Percentiles rank a stretch among this genome's conserved stretches.
Conservation (phyloP, 768 basidiomycete genomes). For the Lentinula raphanica region DNA sequence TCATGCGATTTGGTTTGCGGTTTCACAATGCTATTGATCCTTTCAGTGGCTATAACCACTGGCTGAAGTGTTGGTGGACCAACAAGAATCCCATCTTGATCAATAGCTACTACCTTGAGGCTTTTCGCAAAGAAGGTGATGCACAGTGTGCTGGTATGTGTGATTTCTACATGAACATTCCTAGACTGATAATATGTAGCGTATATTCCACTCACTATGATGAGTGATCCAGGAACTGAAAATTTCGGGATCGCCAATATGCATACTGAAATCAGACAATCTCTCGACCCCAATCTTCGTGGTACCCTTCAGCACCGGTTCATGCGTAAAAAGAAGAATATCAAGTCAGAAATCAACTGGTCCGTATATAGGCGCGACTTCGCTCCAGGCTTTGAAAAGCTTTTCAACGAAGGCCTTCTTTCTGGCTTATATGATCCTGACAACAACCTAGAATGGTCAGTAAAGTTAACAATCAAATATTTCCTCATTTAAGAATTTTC, state of each 20-base stretch:
- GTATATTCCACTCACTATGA: constrained; percentile 21
- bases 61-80: constrained; percentile 23
- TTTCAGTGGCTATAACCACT: constrained; percentile 14
- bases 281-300: constrained; percentile 17
- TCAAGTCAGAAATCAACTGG: constrained; percentile 29
- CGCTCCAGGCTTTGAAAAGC: constrained; percentile 18
- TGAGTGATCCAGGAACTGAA: constrained; percentile 24
- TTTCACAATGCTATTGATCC: constrained; percentile 19
- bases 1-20: constrained; percentile 17
- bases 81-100: constrained; percentile 18
- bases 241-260: constrained; percentile 27
- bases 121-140: constrained; percentile 7
- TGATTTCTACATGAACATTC: too few species aligned
- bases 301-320: constrained; percentile 24
- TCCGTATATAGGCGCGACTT: constrained; percentile 16
- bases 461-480: too few species aligned
- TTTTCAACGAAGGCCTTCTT: constrained; percentile 17
- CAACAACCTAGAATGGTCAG: not conserved
- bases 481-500: too few species aligned
- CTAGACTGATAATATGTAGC: not conserved
- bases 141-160: not conserved
- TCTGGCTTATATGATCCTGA: constrained; percentile 17
- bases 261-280: constrained; percentile 23
- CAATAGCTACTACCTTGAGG: constrained; percentile 17
- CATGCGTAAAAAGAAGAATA: constrained; percentile 20